Conservation (phyloP, 768 basidiomycete genomes). For the Kwoniella sp. region DNA sequence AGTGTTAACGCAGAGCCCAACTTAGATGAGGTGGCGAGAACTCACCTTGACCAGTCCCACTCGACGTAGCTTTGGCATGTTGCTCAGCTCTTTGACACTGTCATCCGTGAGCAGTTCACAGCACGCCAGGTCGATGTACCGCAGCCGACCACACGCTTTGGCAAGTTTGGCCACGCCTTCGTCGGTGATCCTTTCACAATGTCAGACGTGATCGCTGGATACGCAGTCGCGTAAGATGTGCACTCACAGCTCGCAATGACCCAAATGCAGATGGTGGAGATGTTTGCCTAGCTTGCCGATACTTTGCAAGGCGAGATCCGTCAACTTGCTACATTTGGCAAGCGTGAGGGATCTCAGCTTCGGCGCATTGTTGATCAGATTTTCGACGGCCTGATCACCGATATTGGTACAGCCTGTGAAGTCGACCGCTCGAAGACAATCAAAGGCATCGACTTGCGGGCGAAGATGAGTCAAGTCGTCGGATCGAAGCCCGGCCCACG, state of each 20-base stretch:
- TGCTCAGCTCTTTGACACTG: conserved; percentile 84
- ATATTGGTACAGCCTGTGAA: conserved; percentile 76
- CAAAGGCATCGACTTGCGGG: conserved; percentile 54
- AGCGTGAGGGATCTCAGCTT: conserved; percentile 81
- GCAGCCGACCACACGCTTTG: conserved; percentile 75
- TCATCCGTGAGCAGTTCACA: conserved; percentile 84
- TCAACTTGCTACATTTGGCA: conserved; percentile 74
- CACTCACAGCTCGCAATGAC: conserved; percentile 63
- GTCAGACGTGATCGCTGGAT: neutral
- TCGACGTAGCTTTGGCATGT: conserved; percentile 79
- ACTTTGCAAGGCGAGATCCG: conserved; percentile 74
- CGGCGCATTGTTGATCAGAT: conserved; percentile 72
- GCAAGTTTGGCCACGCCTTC: conserved; percentile 77
- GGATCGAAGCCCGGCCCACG: neutral
- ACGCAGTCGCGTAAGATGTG: neutral
- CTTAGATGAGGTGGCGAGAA: neutral
- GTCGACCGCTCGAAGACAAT: conserved; percentile 88
- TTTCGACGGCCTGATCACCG: conserved; percentile 76
- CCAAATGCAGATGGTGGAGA: conserved; percentile 90
- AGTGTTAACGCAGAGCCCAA: too few species aligned
- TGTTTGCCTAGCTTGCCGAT: conserved; percentile 86
- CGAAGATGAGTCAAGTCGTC: conserved; percentile 4
- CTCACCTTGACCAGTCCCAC: conserved; percentile 83
- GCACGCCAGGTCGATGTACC: conserved; percentile 95
- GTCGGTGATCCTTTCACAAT: conserved; percentile 68